Conservation (phyloP, 805 yeast genomes). For the Ogataea ganodermae region DNA sequence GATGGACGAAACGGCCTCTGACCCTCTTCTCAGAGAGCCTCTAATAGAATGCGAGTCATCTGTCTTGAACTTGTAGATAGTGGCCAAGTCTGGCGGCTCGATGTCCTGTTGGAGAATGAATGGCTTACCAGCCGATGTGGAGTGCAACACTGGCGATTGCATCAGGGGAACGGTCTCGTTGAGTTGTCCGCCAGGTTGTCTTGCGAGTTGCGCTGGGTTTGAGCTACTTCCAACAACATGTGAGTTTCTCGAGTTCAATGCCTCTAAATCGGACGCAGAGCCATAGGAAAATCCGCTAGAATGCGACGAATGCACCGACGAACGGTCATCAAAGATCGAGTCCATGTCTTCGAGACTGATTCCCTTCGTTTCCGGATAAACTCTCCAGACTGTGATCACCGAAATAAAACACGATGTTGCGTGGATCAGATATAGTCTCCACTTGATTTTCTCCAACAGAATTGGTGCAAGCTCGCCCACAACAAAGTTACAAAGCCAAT, state of each 20-base stretch:
- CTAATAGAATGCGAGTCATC: conserved; percentile 37
- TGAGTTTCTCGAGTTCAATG: conserved; percentile 19
- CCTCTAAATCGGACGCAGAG: conserved; percentile 23
- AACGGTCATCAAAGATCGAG: conserved; percentile 73
- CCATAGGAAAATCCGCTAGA: conserved; percentile 21
- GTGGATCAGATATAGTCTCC: conserved; percentile 83
- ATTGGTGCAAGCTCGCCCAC: conserved; percentile 93
- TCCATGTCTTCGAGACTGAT: conserved; percentile 91
- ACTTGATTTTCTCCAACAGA: conserved; percentile 69
- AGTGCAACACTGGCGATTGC: conserved; percentile 13
- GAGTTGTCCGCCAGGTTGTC: conserved; percentile 24
- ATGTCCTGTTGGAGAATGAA: conserved; percentile 33
- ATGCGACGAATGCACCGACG: conserved; percentile 28
- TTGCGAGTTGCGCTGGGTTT: conserved; percentile 26
- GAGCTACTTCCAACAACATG: conserved; percentile 10
- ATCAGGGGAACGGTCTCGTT: conserved; percentile 17
- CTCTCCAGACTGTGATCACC: conserved; percentile 65
- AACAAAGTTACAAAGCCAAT: conserved; percentile 89
- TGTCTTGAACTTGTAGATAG: conserved; percentile 37
- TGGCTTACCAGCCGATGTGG: conserved; percentile 15
- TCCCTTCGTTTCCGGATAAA: conserved; percentile 91
- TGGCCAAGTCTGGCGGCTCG: conserved; percentile 40
- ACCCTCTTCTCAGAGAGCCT: conserved; percentile 45
- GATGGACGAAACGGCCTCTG: conserved; percentile 42
- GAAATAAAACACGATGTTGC: conserved; percentile 76